Evolutionary conservation across 176 grass and related monocot species (phyloP), one percentile per base, ranked within the genome.

Genomic region (Triticum urartu): DNA sequence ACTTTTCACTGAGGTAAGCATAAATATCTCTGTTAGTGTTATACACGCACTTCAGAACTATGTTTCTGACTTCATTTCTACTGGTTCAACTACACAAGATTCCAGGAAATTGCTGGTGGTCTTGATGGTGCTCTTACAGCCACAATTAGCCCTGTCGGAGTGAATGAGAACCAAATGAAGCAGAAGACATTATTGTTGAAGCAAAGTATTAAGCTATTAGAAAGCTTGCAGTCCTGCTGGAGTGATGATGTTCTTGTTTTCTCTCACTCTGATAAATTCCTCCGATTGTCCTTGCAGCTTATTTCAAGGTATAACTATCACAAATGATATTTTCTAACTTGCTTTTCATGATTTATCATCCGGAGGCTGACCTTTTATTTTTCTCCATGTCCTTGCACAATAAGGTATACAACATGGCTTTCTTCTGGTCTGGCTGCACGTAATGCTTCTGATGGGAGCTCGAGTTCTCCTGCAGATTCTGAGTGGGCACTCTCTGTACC

Each of bases 71-170:
- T 85, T 82, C 48, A 72, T 83, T 71, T 26, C n/a, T 71, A 71
- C 68, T 79, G 63, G 6, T 91, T 90, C 69, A 66, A 80, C 83
- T 90, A 54, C 35, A 84, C 88, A 88, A 99, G 97, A 84, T 99
- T 99, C 92, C 97, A 99, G 90, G 97, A 96, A 87, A 96, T 99
- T 92, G 97, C 97, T 70, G 94, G 97, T 83, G 87, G 85, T 80
- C 87, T 99, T 83, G 97, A 99, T 90, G 92, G 94, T 88, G 75
- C 77, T 2, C 86, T 99, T 72, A 93, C 87, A 22, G 64, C 68
- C 39, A 75, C 80, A 38, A 85, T 99, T 91, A 91, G 64, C 56
- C 89, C 90, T 69, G 81, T 87, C 9, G 92, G 89, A 85, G 83
- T 36, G 9, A 82, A 85, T 33, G 80, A 74, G 6, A 81, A 71